A percentile compares a stretch with the other conserved stretches of the same genome.
Conservation (phyloP, 2,329 filamentous ascomycete species). For the Claviceps sp. region DNA sequence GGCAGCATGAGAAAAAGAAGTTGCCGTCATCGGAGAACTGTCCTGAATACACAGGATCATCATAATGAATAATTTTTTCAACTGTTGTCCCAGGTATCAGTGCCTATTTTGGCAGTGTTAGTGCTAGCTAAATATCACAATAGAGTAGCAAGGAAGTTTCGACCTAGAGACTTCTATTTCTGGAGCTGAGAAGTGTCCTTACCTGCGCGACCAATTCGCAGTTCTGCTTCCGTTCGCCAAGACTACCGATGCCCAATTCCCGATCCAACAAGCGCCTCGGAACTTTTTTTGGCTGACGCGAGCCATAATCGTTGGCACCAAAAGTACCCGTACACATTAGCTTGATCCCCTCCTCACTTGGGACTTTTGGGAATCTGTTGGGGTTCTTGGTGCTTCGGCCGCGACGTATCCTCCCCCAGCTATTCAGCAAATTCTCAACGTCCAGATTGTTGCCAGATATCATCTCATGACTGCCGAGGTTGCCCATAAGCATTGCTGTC, state of each 20-base stretch:
- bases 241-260: constrained; percentile 60
- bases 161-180: too few relatives aligned
- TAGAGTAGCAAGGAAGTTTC: not conserved
- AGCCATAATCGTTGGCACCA: constrained; percentile 49
- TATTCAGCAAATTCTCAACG: constrained; percentile 20
- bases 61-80: constrained; percentile 80
- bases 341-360: constrained; percentile 60
- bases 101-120: constrained; percentile 28
- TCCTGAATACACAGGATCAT: constrained; percentile 79
- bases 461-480: constrained; percentile 23
- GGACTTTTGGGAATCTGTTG: constrained; percentile 65
- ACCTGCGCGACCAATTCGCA: constrained; percentile 56
- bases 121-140: not conserved
- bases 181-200: constrained; percentile 8
- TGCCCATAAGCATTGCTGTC: constrained; percentile 23
- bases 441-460: constrained; percentile 25
- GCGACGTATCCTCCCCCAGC: constrained; percentile 34
- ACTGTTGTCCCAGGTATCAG: constrained; percentile 66
- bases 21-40: constrained; percentile 96
- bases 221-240: constrained; percentile 45
- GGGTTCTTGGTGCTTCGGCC: constrained; percentile 30
- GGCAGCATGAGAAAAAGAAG: constrained; percentile 86
- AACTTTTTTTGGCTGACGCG: constrained; percentile 44
- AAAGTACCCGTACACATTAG: constrained; percentile 77
- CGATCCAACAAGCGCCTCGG: constrained; percentile 63